Evolutionary conservation across 2,329 filamentous ascomycete genomes (phyloP).

Genomic region (Ceratocystiopsis minuta): DNA sequence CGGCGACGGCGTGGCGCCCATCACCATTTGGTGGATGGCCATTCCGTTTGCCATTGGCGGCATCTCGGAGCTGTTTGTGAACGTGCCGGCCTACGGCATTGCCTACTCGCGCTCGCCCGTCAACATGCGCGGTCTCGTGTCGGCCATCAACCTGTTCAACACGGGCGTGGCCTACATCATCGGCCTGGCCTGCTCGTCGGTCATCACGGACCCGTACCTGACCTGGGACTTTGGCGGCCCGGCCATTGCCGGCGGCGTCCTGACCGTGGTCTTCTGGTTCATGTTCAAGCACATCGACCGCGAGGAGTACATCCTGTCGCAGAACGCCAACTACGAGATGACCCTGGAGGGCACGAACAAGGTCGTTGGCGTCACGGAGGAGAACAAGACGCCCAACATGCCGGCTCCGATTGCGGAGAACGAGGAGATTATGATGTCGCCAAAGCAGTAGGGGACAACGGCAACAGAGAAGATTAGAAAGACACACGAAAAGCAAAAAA

Average conservation of each 20-base stretch:
- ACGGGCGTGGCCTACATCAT: conserved; percentile 50
- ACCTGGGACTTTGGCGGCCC: conserved; percentile 31
- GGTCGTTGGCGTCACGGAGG: conserved; percentile 9
- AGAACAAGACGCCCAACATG: conserved; percentile 12
- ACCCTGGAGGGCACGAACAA: conserved; percentile 7
- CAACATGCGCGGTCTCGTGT: conserved; percentile 61
- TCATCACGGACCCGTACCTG: conserved; percentile 29
- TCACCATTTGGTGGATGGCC: conserved; percentile 39
- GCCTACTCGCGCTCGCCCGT: conserved; percentile 51
- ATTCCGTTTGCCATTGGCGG: conserved; percentile 32
- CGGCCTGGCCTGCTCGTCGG: conserved; percentile 37
- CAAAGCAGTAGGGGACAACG: conserved; percentile 11
- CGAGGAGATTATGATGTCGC: conserved; percentile 15
- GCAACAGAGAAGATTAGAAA: no score
- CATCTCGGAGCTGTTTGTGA: conserved; percentile 33
- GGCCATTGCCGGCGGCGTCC: conserved; percentile 25
- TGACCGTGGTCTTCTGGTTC: conserved; percentile 27
- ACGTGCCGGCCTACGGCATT: conserved; percentile 32
- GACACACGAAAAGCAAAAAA: no score
- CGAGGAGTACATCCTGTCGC: conserved; percentile 25
- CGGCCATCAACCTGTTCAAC: conserved; percentile 49
- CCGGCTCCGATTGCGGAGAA: conserved; percentile 12
- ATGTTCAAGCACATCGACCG: conserved; percentile 27
- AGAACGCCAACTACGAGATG: conserved; percentile 16
- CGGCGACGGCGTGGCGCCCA: conserved; percentile 20